These are phyloP conservation scores for Phytopythium helicoides DNA, from an alignment of 352 stramenopile species.

Conservation along the genomic window DNA sequence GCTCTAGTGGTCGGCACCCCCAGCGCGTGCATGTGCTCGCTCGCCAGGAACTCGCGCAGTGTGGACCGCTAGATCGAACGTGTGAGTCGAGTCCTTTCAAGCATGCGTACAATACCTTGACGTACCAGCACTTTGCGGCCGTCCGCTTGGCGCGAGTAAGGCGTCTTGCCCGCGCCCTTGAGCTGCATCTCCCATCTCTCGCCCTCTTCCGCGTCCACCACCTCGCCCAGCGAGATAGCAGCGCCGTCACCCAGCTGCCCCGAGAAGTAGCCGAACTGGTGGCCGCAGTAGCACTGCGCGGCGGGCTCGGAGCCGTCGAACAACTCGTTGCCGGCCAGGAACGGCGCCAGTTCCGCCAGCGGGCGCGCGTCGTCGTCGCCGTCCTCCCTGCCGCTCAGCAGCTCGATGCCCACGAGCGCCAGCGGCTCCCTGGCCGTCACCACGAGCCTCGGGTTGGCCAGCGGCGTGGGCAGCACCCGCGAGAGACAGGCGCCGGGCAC, in stretches of 20 bases:
- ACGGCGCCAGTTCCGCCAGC: conserved; percentile 45
- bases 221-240: conserved; percentile 88
- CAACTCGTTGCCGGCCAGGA: conserved; percentile 73
- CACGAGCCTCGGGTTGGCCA: conserved; percentile 59
- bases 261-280: conserved; percentile 92
- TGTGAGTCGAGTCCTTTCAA: too few species aligned
- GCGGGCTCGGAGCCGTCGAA: conserved; percentile 70
- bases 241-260: conserved; percentile 90
- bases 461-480: conserved; percentile 53
- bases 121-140: conserved; percentile 85
- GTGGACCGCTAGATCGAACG: conserved; percentile 92
- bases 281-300: conserved; percentile 90
- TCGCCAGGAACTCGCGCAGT: conserved; percentile 96
- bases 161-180: conserved; percentile 95
- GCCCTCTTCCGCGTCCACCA: conserved; percentile 32
- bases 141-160: conserved; percentile 94
- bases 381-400: conserved; percentile 10
- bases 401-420: conserved; percentile 58
- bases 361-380: conserved; percentile 17
- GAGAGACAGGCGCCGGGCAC: conserved; percentile 64
- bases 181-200: conserved; percentile 94
- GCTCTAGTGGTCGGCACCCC: conserved; percentile 94
- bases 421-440: conserved; percentile 46
- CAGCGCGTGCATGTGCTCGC: conserved; percentile 95
- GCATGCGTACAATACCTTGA: conserved; percentile 1